These are phyloP conservation scores for Dioscorea dumetorum DNA, from an alignment of 106 monocot species.

Conservation along the genomic window DNA sequence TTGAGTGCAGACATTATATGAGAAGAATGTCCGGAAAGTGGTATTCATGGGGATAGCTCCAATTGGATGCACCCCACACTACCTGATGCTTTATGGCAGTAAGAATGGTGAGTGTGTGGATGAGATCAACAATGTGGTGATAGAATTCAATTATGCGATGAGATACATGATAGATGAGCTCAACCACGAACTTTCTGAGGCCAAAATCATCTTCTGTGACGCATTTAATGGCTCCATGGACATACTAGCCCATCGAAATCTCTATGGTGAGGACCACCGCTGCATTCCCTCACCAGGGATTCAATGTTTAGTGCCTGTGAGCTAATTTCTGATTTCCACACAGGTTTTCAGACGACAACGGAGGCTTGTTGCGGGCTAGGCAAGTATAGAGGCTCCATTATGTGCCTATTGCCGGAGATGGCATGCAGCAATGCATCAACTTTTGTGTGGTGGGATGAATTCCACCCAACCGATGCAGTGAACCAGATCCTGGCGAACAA, in stretches of 20 bases:
- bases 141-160: slow-evolving; percentile 67
- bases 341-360: slow-evolving; percentile 64
- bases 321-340: neutral
- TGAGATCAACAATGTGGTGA: slow-evolving; percentile 52
- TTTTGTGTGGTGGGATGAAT: slow-evolving; percentile 88
- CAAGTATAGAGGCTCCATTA: slow-evolving; percentile 45
- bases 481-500: slow-evolving; percentile 75
- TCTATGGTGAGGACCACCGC: slow-evolving; percentile 32
- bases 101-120: slow-evolving; percentile 42
- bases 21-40: slow-evolving; percentile 46
- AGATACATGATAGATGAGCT: slow-evolving; percentile 41
- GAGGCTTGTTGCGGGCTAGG: slow-evolving; percentile 76
- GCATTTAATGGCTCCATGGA: slow-evolving; percentile 78
- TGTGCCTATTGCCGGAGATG: slow-evolving; percentile 71
- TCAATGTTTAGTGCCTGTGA: too few relatives aligned
- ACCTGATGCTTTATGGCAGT: slow-evolving; percentile 45
- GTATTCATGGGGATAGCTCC: slow-evolving; percentile 80
- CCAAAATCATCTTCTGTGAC: slow-evolving; percentile 55
- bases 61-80: slow-evolving; percentile 79
- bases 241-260: slow-evolving; percentile 32
- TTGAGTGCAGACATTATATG: slow-evolving; percentile 54
- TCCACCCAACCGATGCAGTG: slow-evolving; percentile 80
- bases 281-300: too few relatives aligned
- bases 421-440: slow-evolving; percentile 56
- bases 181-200: slow-evolving; percentile 29